Evolutionary conservation across 352 stramenopile species (phyloP), one percentile per base, ranked within the genome.

Genomic region (Phytophthora lateralis): DNA sequence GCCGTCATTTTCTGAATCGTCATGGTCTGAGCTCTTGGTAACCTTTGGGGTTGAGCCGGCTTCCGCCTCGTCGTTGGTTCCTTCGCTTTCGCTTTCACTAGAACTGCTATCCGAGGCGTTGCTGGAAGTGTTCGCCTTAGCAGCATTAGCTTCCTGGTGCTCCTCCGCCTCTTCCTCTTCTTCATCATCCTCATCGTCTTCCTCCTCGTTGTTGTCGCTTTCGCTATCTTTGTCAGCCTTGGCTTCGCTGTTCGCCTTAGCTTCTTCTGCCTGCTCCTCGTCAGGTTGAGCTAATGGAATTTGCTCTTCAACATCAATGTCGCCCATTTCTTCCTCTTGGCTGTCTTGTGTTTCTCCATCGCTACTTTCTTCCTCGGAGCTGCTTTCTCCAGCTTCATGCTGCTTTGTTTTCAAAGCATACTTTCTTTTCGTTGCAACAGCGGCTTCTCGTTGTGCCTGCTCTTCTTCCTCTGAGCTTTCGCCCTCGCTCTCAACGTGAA

Each of bases 281-380:
- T 75, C 46, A 2, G 37, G 29, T 57, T 71, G 63, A 14, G 63
- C 57, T 34, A 71, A 27, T 15, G 41, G 57, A 29, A 63, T 67
- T 29, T 21, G 39, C 46, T 62, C 65, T 29, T 70, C 55, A 42
- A 30, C 49, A 53, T 70, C 48, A 12, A 21, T 46, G 6, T 44
- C 59, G 30, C 61, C 38, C 7, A 63, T 58, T 26, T 62, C 18
- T 17, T 67, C 50, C 6, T 54, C 60, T 41, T 58, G 51, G 7
- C 45, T 61, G 8, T 20, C 15, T 3, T 50, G 45, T 6, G 29
- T 48, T 4, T 65, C 30, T 18, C 49, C 43, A 39, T 60, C 58
- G 20, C 45, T 63, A 6, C 30, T 43, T 18, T 56, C 50, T 29
- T 63, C 58, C 10, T 60, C 52, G 14, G 39, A 55, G 27, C 42